Evolutionary conservation across 2,329 filamentous ascomycete species (phyloP).

Genomic region (Fusarium pseudocircinatum): DNA sequence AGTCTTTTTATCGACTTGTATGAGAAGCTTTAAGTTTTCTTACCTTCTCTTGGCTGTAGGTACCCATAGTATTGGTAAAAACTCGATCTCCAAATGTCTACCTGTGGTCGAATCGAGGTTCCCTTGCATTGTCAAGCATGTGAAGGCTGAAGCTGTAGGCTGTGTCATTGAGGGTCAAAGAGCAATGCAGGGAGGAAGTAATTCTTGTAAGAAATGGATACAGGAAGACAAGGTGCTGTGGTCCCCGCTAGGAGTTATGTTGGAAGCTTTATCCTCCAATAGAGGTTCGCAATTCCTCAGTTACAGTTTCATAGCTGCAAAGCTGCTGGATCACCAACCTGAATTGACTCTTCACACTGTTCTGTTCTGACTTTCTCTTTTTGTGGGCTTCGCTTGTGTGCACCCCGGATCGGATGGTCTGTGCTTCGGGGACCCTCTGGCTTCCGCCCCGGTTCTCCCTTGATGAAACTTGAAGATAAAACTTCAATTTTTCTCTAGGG

Average conservation of each 20-base stretch:
- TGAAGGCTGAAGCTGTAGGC: neutral
- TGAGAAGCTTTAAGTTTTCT: neutral
- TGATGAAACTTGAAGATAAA: neutral
- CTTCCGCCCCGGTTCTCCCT: constrained; percentile 19
- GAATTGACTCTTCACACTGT: constrained; percentile 1
- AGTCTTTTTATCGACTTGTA: neutral
- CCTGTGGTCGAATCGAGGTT: neutral
- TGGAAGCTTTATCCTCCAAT: constrained; percentile 5
- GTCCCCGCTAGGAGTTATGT: neutral
- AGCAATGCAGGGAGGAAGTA: neutral
- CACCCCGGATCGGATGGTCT: constrained; percentile 33
- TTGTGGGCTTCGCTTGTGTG: constrained; percentile 39
- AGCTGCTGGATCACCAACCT: neutral
- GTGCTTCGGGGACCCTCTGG: constrained; percentile 20
- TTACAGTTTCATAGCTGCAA: constrained; percentile 4
- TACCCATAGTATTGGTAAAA: neutral
- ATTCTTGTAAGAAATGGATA: neutral
- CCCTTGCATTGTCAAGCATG: constrained; percentile 2
- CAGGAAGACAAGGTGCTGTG: neutral
- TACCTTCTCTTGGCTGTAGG: neutral
- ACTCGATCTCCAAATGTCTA: neutral
- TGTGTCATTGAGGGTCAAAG: neutral
- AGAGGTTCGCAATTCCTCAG: neutral
- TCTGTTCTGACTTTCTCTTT: constrained; percentile 12
- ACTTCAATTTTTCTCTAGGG: neutral